Evolutionary conservation across 306 rosid genomes (phyloP), one percentile per base, ranked within the genome.

Genomic region (Lathyrus sativus): DNA sequence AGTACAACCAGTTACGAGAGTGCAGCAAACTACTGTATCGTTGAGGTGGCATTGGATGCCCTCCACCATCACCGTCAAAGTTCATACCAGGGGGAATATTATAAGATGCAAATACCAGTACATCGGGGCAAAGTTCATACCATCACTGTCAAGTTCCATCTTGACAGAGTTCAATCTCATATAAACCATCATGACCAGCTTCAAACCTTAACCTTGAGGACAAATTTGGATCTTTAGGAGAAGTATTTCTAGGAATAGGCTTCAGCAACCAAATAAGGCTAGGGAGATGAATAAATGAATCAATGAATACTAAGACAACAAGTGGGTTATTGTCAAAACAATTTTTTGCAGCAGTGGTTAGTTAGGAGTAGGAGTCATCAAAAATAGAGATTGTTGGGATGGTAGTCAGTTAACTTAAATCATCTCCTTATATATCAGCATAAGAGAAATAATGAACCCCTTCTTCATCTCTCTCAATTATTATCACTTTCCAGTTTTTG

Each of bases 391-490:
- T 19, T 4, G 1, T 53, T 24, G 14, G 59, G 10, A 53, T 53
- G 4, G 59, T 53, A 53, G 33, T 24, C 33, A 53, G 33, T 53
- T 22, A 53, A 53, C 59, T 22, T 4, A 11, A 12, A 35, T 15
- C 17, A 59, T 59, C 12, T 58, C 64, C 65, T 33, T 60, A 15
- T 33, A 58, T 33, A 35, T 60, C 28, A 15, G 7, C 45, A 37
- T 9, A 60, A 60, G 28, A 60, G 29, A 35, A 35, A 9, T 60
- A 37, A 60, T 37, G 65, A 60, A 60, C 9, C 65, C 37, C 13
- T 54, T 19, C 13, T 54, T 19, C 22, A 19, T 19, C 22, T 19
- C 22, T 19, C 22, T 19, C 22, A 19, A 19, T 19, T 19, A 19
- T 19, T 19, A 19, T 19, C 22, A 19, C 22, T 19, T 29, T 29